These are phyloP conservation scores for Chaetomium sp. DNA, from an alignment of 2,329 filamentous ascomycete species.

Conservation along the genomic window DNA sequence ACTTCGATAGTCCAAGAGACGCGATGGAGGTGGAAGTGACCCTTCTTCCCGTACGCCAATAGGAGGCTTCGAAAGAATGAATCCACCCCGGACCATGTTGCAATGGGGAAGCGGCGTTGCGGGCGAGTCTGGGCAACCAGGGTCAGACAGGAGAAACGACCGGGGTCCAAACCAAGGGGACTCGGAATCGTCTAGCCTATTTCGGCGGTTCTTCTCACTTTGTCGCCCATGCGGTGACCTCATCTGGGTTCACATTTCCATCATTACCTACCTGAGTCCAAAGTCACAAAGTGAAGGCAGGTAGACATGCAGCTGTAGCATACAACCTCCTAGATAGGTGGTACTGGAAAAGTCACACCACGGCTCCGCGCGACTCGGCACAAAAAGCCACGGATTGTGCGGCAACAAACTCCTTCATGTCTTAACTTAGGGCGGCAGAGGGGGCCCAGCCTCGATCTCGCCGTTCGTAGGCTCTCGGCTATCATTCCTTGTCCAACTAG, in stretches of 20 bases:
- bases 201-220: neutral
- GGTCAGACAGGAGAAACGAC: slow-evolving; percentile 19
- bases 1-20: slow-evolving; percentile 21
- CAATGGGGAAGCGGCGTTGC: slow-evolving; percentile 22
- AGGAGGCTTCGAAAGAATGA: slow-evolving; percentile 20
- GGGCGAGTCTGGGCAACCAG: slow-evolving; percentile 17
- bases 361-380: neutral
- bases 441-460: slow-evolving; percentile 1
- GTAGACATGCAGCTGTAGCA: too few relatives aligned
- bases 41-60: slow-evolving; percentile 25
- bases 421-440: neutral
- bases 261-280: neutral
- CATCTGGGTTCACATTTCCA: neutral
- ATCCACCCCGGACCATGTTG: slow-evolving; percentile 19
- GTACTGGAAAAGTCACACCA: neutral
- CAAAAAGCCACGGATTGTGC: neutral
- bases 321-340: too few relatives aligned
- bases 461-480: slow-evolving; percentile 2
- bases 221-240: neutral
- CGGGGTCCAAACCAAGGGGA: slow-evolving; percentile 13
- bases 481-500: slow-evolving; percentile 18
- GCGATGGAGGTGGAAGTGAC: slow-evolving; percentile 21
- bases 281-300: too few relatives aligned
- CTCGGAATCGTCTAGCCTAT: slow-evolving; percentile 4
- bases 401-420: slow-evolving; percentile 8